Evolutionary conservation across 768 basidiomycete species (phyloP), one percentile per base, ranked within the genome.

Genomic region (Russula sp.): DNA sequence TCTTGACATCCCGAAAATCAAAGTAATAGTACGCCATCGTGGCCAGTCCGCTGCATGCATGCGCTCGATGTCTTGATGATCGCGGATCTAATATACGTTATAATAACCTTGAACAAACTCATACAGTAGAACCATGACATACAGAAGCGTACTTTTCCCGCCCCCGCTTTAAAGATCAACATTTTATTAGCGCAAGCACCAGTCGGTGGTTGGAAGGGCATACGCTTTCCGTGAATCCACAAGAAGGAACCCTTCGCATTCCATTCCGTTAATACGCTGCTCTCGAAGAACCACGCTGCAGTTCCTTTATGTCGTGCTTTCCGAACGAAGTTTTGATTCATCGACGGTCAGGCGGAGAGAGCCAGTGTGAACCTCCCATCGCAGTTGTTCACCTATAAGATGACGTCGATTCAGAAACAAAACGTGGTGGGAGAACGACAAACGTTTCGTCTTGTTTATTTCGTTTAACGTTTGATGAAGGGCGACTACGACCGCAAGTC

Each of bases 141-240:
- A 48, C 46, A 48, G 46, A 48, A 48, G n/a, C 5, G 46, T 48
- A 5, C 46, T 48, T 11, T 48, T 48, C 46, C 46, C 2, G n/a
- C 3, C 46, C 46, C 46, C n/a, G 46, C 46, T 48, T 0, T 22
- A n/a, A 13, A 0, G 46, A 48, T 22, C 46, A 48, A 30, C 2
- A 48, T 1, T n/a, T 1, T 3, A 22, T 48, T 1, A 24, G 6
- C 22, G n/a, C 46, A 1, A 22, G n/a, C 8, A 2, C 10, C 1
- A 4, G 11, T 30, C 3, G 46, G n/a, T 22, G 0, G 2, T n/a
- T n/a, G 0, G 28, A 2, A 3, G 13, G 1, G 5, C 26, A 2
- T 22, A 52, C 51, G 51, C 32, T 28, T 52, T 10, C 51, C 51
- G 20, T 52, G 51, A 0, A 52, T 20, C 51, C 51, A 52, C 18